Evolutionary conservation across 805 yeast genomes (phyloP).

Genomic region (Komagataella pastoris): DNA sequence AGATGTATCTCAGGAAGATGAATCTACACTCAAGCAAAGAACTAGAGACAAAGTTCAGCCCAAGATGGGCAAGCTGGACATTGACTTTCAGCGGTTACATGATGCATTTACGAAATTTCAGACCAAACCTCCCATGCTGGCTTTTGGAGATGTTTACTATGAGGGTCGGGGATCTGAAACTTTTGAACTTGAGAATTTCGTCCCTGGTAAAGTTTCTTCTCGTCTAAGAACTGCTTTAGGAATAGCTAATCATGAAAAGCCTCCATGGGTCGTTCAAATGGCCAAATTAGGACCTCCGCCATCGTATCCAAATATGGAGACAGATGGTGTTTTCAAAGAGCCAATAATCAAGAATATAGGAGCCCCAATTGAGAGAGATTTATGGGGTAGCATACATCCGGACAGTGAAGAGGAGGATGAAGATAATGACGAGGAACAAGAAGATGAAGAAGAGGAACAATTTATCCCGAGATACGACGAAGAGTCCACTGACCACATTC

Average conservation of each 20-base stretch:
- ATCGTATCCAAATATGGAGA: constrained; percentile 49
- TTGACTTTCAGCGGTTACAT: constrained; percentile 71
- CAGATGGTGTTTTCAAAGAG: constrained; percentile 18
- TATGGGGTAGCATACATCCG: constrained; percentile 18
- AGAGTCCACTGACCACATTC: neutral
- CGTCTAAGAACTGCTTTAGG: constrained; percentile 60
- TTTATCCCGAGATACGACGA: neutral
- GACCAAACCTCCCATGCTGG: constrained; percentile 52
- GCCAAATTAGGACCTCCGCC: constrained; percentile 72
- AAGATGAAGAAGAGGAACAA: constrained; percentile 9
- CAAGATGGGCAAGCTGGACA: constrained; percentile 71
- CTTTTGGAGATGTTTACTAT: constrained; percentile 65
- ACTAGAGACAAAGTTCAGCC: constrained; percentile 84
- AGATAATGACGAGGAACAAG: constrained; percentile 15
- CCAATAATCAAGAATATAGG: constrained; percentile 6
- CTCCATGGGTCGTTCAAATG: constrained; percentile 77
- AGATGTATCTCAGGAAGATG: constrained; percentile 38
- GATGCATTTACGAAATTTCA: constrained; percentile 83
- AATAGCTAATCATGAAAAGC: constrained; percentile 39
- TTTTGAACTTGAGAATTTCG: constrained; percentile 21
- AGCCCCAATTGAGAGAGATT: constrained; percentile 12
- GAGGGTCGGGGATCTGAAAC: constrained; percentile 58
- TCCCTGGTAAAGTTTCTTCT: constrained; percentile 60
- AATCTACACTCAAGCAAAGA: constrained; percentile 49
- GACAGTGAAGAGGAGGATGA: constrained; percentile 20